Percentiles rank a stretch among this genome's conserved stretches.
These are phyloP conservation scores for Cenchrus americanus DNA, from an alignment of 176 grass and related monocot species.

Conservation along the genomic window DNA sequence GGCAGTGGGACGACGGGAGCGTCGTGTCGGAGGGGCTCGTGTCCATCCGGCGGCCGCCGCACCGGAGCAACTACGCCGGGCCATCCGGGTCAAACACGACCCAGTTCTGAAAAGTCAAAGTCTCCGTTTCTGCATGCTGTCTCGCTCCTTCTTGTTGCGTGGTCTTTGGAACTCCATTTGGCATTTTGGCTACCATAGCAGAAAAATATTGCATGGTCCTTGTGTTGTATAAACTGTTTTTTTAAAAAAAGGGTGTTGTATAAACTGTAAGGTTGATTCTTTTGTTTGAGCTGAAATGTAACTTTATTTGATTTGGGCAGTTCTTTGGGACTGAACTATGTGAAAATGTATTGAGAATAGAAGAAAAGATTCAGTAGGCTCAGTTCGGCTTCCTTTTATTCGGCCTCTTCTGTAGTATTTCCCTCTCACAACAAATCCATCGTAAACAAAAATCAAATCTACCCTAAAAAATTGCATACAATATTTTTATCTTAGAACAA, in stretches of 20 bases:
- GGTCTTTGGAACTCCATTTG: neutral
- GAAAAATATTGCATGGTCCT: neutral
- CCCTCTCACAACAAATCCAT: no score
- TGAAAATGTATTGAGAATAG: neutral
- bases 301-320: conserved; percentile 34
- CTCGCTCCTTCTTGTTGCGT: neutral
- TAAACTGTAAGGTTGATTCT: conserved; percentile 26
- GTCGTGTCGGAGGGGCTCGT: conserved; percentile 63
- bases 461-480: no score
- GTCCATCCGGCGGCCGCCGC: conserved; percentile 55
- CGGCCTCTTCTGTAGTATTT: no score
- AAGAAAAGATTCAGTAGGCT: neutral
- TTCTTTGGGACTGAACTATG: neutral
- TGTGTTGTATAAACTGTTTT: neutral
- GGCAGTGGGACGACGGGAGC: conserved; percentile 53
- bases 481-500: no score
- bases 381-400: neutral
- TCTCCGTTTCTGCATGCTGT: neutral
- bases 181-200: neutral
- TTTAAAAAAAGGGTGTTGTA: neutral
- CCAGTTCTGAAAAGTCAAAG: conserved; percentile 59
- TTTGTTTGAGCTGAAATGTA: conserved; percentile 41
- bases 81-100: conserved; percentile 57
- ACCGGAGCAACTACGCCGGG: conserved; percentile 45
- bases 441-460: no score